Evolutionary conservation across 768 basidiomycete species (phyloP), one percentile per base, ranked within the genome.

Genomic region (Tephrocybe sp.): DNA sequence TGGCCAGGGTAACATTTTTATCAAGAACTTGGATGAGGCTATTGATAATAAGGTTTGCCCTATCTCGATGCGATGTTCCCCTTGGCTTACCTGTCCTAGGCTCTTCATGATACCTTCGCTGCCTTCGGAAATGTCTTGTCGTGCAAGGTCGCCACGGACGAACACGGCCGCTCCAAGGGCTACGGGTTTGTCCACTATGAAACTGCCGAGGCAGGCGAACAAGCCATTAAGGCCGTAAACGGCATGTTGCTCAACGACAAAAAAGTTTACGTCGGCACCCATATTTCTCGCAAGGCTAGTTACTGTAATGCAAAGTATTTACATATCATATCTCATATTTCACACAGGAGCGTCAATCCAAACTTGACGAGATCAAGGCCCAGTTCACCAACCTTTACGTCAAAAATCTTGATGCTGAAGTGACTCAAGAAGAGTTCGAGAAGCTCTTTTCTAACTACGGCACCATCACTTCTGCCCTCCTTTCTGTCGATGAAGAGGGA

Each of bases 181-280:
- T 99, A 98, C 65, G 97, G 95, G 34, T 99, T 95, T 70, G 97
- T 99, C 49, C 97, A 99, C 69, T 99, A 98, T 71, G 94, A 97
- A 74, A 97, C 94, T 49, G 89, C 88, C 42, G 97, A 98, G 70
- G 90, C 95, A 16, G 94, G 94, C 51, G 91, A 94, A 12, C 84
- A 80, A 43, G 97, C 97, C 57, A 97, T 99, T 80, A 94, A 97
- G 72, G 88, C 92, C 47, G 97, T 98, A 66, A 97, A 99, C 67
- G 94, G 95, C 57, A 99, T 99, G 97, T 70, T 99, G 58, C 77
- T 99, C 66, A 98, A 98, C 71, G 97, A 99, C 78, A 97, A 97
- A 75, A 97, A 98, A 77, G 97, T 99, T 58, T 99, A 86, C 61
- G 97, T 99, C 57, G 97, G 97, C 47, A 82, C 93, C 64, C 95